Evolutionary conservation across 2,329 filamentous ascomycete species (phyloP), one percentile per base, ranked within the genome.

Genomic region (Chrysoporthe deuterocubensis): DNA sequence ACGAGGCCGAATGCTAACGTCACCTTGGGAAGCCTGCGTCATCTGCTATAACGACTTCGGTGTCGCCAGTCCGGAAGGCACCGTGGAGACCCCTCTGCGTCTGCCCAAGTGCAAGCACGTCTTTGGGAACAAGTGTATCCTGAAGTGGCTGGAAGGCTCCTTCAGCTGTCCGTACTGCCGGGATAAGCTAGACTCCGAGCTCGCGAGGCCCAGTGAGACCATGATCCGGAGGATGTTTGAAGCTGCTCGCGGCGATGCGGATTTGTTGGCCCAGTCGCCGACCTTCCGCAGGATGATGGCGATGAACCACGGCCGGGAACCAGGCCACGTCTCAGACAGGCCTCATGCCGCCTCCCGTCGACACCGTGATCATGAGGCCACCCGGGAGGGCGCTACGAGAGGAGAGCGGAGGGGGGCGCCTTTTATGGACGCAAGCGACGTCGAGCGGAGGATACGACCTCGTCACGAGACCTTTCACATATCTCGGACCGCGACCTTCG

Each of bases 21-120:
- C 9, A 32, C 14, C 18, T 59, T 54, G 8, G 37, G 6, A 71
- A 90, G 87, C 77, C 16, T 90, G 88, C 73, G 82, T 86, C 26
- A 90, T 90, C 68, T 90, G 88, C 77, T 90, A 90, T 73, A 89
- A 89, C 70, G 86, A 89, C 9, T 89, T 85, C 71, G 86, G 86
- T 44, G 79, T 83, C 16, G 75, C 79, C 67, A 87, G 83, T 40
- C 87, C 87, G 0, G 88, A 90, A 70, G 87, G 87, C 1, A 76
- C 86, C 26, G 82, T 79, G 58, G 88, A 90, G 73, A 79, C 77
- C 2, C 86, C 88, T 0, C 75, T 90, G 18, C 84, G 85, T 26
- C 76, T 90, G 21, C 88, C 88, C 2, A 85, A 82, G 71, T 90
- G 88, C 79, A 87, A 85, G 71, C 88, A 90, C 71, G 76, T 90